Conservation (phyloP, 2,329 filamentous ascomycete species). For the Endoconidiophora laricicola region DNA sequence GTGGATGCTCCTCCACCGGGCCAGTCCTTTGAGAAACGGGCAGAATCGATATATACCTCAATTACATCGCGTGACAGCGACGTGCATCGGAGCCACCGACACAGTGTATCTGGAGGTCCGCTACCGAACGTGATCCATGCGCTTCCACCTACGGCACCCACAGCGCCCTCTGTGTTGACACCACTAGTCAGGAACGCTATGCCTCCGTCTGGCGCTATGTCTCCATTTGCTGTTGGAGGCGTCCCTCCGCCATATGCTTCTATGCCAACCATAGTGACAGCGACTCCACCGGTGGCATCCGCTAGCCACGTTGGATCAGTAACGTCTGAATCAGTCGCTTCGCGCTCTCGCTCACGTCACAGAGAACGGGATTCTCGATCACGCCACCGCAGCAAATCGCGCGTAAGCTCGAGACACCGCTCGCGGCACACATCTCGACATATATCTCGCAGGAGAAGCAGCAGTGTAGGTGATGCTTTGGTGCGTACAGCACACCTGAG, state of each 20-base stretch:
- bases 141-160: background rate
- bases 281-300: background rate
- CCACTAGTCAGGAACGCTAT: background rate
- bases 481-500: slow-evolving; percentile 1
- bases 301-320: background rate
- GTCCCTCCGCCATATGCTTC: background rate
- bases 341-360: slow-evolving; percentile 5
- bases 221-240: slow-evolving; percentile 19
- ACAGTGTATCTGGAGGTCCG: too few relatives aligned
- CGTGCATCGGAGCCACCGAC: too few relatives aligned
- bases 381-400: slow-evolving; percentile 2
- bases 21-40: slow-evolving; percentile 1
- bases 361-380: background rate
- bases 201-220: slow-evolving; percentile 18
- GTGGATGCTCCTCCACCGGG: slow-evolving; percentile 4
- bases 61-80: background rate
- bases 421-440: slow-evolving; percentile 6
- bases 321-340: background rate
- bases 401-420: slow-evolving; percentile 1
- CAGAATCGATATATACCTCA: slow-evolving; percentile 1
- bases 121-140: too few relatives aligned
- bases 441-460: background rate
- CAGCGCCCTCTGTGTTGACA: background rate
- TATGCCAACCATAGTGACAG: too few relatives aligned
- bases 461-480: slow-evolving; percentile 1